Evolutionary conservation across 2,329 filamentous ascomycete species (phyloP).

Genomic region (Pezicula carpinea): DNA sequence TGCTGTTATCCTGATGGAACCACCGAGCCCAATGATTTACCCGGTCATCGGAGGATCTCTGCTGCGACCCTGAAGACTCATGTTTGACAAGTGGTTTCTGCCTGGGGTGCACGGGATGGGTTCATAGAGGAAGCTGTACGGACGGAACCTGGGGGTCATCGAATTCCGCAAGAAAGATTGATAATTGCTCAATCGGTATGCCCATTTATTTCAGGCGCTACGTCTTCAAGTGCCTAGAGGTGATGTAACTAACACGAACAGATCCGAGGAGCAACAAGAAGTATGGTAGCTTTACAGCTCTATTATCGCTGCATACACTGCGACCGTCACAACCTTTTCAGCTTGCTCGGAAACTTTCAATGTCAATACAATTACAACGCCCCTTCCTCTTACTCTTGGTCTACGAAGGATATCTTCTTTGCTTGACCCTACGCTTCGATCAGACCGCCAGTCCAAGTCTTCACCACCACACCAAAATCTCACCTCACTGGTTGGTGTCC

Average conservation of each 20-base stretch:
- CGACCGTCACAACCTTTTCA: background rate
- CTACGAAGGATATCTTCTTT: conserved; percentile 12
- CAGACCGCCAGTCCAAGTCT: too few relatives aligned
- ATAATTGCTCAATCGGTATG: conserved; percentile 11
- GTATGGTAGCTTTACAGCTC: conserved; percentile 2
- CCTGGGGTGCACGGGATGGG: conserved; percentile 13
- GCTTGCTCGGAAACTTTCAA: background rate
- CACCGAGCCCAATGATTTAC: conserved; percentile 9
- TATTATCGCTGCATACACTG: conserved; percentile 5
- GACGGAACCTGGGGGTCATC: conserved; percentile 13
- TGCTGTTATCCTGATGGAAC: conserved; percentile 15
- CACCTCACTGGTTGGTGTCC: background rate
- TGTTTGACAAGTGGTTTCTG: conserved; percentile 14
- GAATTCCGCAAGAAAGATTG: conserved; percentile 10
- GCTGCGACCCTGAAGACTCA: conserved; percentile 15
- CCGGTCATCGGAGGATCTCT: conserved; percentile 15
- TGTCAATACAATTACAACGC: background rate
- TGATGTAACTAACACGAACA: background rate
- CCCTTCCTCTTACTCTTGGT: conserved; percentile 5
- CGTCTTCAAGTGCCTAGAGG: background rate
- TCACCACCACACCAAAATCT: background rate
- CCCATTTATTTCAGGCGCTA: background rate
- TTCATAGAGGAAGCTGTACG: conserved; percentile 15
- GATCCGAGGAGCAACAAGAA: conserved; percentile 9
- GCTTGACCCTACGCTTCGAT: conserved; percentile 14